Evolutionary conservation across 108 stramenopile species (phyloP), one percentile per base, ranked within the genome.

Genomic region (Poteriospumella lacustris): DNA sequence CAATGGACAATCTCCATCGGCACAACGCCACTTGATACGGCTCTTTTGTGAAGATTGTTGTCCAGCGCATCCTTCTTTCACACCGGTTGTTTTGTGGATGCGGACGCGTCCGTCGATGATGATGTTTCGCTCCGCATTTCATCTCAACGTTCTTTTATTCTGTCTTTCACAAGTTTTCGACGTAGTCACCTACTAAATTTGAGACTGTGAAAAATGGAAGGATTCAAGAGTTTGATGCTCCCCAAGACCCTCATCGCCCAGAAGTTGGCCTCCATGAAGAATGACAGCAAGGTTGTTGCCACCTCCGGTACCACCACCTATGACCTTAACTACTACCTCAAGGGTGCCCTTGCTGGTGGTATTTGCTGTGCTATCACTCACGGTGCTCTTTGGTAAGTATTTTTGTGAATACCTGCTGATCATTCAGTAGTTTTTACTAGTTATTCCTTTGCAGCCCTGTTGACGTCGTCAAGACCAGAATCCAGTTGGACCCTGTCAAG

Each of bases 331-430:
- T 85, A 85, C 84, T 86, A 77, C 62, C 43, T 83, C 42, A 83
- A 85, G 79, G 86, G 86, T 5, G 86, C 82, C 1, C 39, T 87
- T 42, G 93, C 94, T 29, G 95, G 94, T 80, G 94, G 93, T 76
- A 96, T 97, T 86, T 96, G 96, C 84, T 96, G 95, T 81, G 93
- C 93, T 62, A 89, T 96, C 84, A 95, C 95, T 40, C 94, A 95
- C 85, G 95, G 94, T 39, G 94, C 94, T 78, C 86, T 96, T 64
- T 64, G 60, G 47, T 52, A 52, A 52, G 19, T 52, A 52, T 19
- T 52, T 15, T 52, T 19, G 19, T 19, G 9, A 52, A 52, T 52
- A 15, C 9, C 19, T 52, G 9, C 9, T 15, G 47, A 19, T 52
- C 9, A 15, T 52, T 15, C 15, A 15, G 9, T 52, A 52, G 9